phyloP scores from a whole-genome alignment of 257 asterid species.

The Solanum virginianum region DNA sequence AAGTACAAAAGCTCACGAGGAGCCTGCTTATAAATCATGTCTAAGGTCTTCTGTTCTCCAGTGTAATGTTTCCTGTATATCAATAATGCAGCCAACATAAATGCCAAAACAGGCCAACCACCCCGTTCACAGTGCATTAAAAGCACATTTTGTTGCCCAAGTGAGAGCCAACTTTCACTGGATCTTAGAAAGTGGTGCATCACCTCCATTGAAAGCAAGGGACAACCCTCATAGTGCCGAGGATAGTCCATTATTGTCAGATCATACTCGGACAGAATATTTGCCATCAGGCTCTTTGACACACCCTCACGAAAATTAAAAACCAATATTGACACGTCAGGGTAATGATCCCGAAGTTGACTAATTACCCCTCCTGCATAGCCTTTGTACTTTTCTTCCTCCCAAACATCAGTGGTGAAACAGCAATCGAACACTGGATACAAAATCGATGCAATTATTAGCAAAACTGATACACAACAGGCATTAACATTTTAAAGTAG shows the following conservation, averaged over 20 bases:
- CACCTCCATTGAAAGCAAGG: slow-evolving; percentile 89
- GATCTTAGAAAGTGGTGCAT: slow-evolving; percentile 86
- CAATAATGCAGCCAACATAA: slow-evolving; percentile 79
- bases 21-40: slow-evolving; percentile 92
- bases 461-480: neutral
- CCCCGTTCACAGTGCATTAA: slow-evolving; percentile 91
- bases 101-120: slow-evolving; percentile 95
- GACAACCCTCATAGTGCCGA: slow-evolving; percentile 86
- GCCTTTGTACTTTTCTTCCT: slow-evolving; percentile 47
- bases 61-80: slow-evolving; percentile 67
- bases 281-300: slow-evolving; percentile 51
- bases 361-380: slow-evolving; percentile 60
- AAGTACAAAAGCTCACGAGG: slow-evolving; percentile 76
- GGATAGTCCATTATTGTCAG: slow-evolving; percentile 94
- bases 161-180: slow-evolving; percentile 93
- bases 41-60: slow-evolving; percentile 86
- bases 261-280: slow-evolving; percentile 63
- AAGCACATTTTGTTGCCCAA: slow-evolving; percentile 82
- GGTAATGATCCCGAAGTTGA: slow-evolving; percentile 62
- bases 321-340: slow-evolving; percentile 73
- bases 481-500: neutral
- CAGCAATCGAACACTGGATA: slow-evolving; percentile 80
- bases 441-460: neutral
- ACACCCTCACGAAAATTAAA: slow-evolving; percentile 78
- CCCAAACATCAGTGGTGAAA: slow-evolving; percentile 73